A percentile compares a stretch with the other conserved stretches of the same genome.
Evolutionary conservation across 2,329 filamentous ascomycete species (phyloP).

Genomic region (Pseudophaeomoniella oleicola): DNA sequence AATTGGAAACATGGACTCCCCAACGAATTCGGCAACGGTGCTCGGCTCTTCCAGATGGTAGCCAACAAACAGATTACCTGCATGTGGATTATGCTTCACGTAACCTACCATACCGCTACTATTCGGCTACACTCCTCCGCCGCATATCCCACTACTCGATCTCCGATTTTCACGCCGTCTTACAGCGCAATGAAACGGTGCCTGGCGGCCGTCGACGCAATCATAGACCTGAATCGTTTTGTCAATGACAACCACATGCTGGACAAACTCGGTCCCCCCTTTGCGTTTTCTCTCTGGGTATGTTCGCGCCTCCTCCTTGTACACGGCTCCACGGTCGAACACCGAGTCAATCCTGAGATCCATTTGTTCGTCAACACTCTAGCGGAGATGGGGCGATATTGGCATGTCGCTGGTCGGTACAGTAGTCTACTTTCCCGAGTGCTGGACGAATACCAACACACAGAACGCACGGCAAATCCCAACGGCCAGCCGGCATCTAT

Average conservation of each 20-base stretch:
- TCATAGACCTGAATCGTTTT: conserved; percentile 63
- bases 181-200: conserved; percentile 76
- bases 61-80: conserved; percentile 59
- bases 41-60: conserved; percentile 54
- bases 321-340: conserved; percentile 78
- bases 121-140: conserved; percentile 86
- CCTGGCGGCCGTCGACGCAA: conserved; percentile 67
- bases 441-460: conserved; percentile 72
- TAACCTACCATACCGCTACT: conserved; percentile 78
- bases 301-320: conserved; percentile 75
- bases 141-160: conserved; percentile 79
- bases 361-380: conserved; percentile 70
- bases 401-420: conserved; percentile 76
- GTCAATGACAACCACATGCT: conserved; percentile 63
- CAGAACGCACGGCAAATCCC: conserved; percentile 51
- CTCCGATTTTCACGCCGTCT: conserved; percentile 76
- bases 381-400: conserved; percentile 64
- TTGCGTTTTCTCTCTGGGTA: conserved; percentile 88
- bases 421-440: conserved; percentile 66
- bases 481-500: conserved; percentile 69
- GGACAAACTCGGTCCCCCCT: conserved; percentile 70
- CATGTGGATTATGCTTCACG: conserved; percentile 82
- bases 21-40: conserved; percentile 70
- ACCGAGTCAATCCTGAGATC: conserved; percentile 66
- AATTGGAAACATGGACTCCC: conserved; percentile 76